A percentile compares a stretch with the other conserved stretches of the same genome.
These are phyloP conservation scores for Melanopsichium pennsylvanicum DNA, from an alignment of 1,284 basidiomycete genomes.

Conservation along the genomic window DNA sequence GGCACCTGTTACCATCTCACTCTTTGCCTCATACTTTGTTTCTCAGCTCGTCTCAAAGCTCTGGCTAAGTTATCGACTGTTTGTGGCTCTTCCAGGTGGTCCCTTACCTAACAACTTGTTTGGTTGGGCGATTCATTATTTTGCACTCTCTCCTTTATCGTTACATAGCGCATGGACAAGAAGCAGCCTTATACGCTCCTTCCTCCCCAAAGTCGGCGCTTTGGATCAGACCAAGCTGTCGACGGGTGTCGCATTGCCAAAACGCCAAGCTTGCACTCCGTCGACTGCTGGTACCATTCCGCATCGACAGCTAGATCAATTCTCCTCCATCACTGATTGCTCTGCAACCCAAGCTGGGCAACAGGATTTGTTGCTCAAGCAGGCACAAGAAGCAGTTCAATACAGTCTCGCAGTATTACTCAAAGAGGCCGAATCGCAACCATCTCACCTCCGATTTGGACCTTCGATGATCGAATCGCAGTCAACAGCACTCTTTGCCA, in stretches of 20 bases:
- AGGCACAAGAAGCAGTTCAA: constrained; percentile 10
- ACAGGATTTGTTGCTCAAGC: not conserved
- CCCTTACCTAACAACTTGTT: constrained; percentile 36
- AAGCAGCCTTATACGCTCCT: constrained; percentile 3
- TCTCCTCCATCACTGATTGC: no score
- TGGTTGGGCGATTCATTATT: constrained; percentile 40
- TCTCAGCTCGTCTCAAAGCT: constrained; percentile 21
- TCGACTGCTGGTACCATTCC: constrained; percentile 18
- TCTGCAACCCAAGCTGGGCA: no score
- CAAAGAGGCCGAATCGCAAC: constrained; percentile 10
- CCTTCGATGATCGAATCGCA: constrained; percentile 19
- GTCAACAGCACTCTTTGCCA: constrained; percentile 26
- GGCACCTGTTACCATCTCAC: constrained; percentile 27
- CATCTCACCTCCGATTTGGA: constrained; percentile 23
- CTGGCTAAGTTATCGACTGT: constrained; percentile 36
- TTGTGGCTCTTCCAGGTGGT: constrained; percentile 33
- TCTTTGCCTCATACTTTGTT: constrained; percentile 31
- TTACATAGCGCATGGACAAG: constrained; percentile 21
- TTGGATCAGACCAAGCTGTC: constrained; percentile 3
- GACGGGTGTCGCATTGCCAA: constrained; percentile 10
- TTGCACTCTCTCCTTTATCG: constrained; percentile 27
- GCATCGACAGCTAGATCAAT: constrained; percentile 42
- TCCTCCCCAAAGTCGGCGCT: not conserved
- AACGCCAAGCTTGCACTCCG: constrained; percentile 15
- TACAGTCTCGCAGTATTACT: not conserved